These are phyloP conservation scores for Corynespora cassiicola DNA, from an alignment of 2,329 filamentous ascomycete species.

Conservation along the genomic window DNA sequence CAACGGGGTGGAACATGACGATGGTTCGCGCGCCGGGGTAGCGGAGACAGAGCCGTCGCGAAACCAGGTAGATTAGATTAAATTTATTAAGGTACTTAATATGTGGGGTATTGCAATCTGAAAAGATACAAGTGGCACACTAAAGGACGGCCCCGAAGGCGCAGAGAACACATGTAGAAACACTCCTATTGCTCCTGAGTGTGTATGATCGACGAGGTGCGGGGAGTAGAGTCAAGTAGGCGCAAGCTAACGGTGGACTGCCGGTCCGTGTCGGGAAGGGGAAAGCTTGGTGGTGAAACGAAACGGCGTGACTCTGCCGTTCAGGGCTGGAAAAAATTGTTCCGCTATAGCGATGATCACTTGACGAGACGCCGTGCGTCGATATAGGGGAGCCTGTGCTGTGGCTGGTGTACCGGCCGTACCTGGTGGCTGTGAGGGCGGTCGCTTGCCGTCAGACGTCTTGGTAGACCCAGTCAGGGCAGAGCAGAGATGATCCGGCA, in stretches of 20 bases:
- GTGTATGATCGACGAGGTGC: slow-evolving; percentile 4
- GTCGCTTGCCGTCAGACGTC: too few species aligned
- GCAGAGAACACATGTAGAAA: slow-evolving; percentile 28
- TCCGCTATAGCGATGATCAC: too few species aligned
- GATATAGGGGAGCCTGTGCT: too few species aligned
- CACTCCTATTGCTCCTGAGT: neutral
- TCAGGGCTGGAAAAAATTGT: slow-evolving; percentile 2
- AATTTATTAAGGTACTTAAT: slow-evolving; percentile 22
- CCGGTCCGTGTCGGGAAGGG: slow-evolving; percentile 22
- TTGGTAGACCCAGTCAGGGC: too few species aligned
- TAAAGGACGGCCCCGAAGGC: slow-evolving; percentile 10
- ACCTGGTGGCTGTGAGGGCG: too few species aligned
- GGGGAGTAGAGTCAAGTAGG: too few species aligned
- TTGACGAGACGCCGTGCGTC: too few species aligned
- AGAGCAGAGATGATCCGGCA: too few species aligned
- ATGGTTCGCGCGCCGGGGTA: slow-evolving; percentile 18
- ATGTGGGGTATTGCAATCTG: slow-evolving; percentile 11
- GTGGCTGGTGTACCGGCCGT: too few species aligned
- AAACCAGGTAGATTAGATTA: slow-evolving; percentile 34
- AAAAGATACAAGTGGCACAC: slow-evolving; percentile 20
- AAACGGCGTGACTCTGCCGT: slow-evolving; percentile 1
- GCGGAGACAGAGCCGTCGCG: slow-evolving; percentile 20
- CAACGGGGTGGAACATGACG: slow-evolving; percentile 12
- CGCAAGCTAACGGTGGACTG: too few species aligned
- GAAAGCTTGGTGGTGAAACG: slow-evolving; percentile 7